Evolutionary conservation across 2,329 filamentous ascomycete species (phyloP), one percentile per base, ranked within the genome.

Genomic region (Neonectria hederae): DNA sequence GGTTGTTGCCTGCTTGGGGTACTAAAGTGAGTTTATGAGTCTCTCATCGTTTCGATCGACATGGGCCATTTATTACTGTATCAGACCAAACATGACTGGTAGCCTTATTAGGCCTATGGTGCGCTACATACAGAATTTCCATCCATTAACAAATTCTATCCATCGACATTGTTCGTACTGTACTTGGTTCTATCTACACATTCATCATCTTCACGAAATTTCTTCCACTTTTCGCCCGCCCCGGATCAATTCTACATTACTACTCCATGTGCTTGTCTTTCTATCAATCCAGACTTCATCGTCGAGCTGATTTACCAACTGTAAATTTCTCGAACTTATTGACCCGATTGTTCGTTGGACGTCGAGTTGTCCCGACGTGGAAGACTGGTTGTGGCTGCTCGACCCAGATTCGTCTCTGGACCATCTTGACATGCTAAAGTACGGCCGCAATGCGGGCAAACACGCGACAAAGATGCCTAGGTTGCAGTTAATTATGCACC

Each of bases 391-490:
- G 11, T 24, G 38, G 1, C 13, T 13, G 5, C 35, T 58, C 2
- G 40, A 26, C 19, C 46, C 53, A 2, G 48, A 14, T 40, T 30
- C 49, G 3, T 21, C 24, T 8, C 42, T 35, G 2, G 55, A 59
- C 2, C n/a, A 54, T 1, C 22, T 14, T 3, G 22, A 26, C 22
- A 35, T 51, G 1, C 46, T 65, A 8, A 72, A 65, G 8, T 66
- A 72, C 2, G 69, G 69, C 1, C 69, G 59, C 0, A 72, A 59
- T 8, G 70, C 62, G 0, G 70, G 70, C 2, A 72, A 52, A 8
- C 70, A 72, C 0, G 69, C 68, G 1, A 72, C 58, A 11, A 72
- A 65, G 2, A 72, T 58, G 0, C 68, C 64, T 0, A 72, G 59
- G 2, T 65, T 68, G 5, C 24, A 62, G 5, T 72, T 68, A 4